Evolutionary conservation across 2,329 filamentous ascomycete species (phyloP), one percentile per base, ranked within the genome.

Genomic region (Aspergillus sp.): DNA sequence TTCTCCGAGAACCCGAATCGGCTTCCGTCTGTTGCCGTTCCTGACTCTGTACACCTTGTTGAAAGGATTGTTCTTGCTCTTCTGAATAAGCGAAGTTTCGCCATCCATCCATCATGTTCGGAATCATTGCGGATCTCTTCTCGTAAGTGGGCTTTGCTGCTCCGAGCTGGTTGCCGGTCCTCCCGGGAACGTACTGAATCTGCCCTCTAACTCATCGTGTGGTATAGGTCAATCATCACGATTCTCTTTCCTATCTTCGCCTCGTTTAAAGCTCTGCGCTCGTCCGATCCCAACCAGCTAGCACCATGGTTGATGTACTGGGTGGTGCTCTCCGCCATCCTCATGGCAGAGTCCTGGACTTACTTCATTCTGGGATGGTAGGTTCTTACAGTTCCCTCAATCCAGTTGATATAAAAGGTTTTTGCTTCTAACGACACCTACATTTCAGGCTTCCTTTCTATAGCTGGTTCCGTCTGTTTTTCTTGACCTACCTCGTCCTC

Each of bases 231-330:
- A 64, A 78, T 94, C 74, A 88, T 90, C 60, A 96, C 93, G 58
- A 92, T 96, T 73, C 87, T 97, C 73, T 96, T 98, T 75, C 95
- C 95, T 54, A 87, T 97, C 64, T 98, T 96, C 80, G 93, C 94
- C 67, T 96, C 94, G 65, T 98, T 97, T 85, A 98, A 98, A 82
- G 94, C 95, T 52, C 89, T 99, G 72, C 94, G 95, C 79, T 93
- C 92, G 16, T 90, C 90, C 55, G 91, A 97, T 76, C 92, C 93
- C 2, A 89, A 91, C 42, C 88, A 96, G 73, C 84, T 97, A 61
- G 91, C 91, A 64, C 94, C 94, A 88, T 99, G 95, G 95, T 86
- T 98, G 66, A 98, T 98, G 90, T 99, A 98, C 84, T 99, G 94
- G 90, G 92, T 96, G 61, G 92, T 96, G 24, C 85, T 97, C 65